Conservation (phyloP, 805 yeast species). For the Saccharomycopsis sp. region DNA sequence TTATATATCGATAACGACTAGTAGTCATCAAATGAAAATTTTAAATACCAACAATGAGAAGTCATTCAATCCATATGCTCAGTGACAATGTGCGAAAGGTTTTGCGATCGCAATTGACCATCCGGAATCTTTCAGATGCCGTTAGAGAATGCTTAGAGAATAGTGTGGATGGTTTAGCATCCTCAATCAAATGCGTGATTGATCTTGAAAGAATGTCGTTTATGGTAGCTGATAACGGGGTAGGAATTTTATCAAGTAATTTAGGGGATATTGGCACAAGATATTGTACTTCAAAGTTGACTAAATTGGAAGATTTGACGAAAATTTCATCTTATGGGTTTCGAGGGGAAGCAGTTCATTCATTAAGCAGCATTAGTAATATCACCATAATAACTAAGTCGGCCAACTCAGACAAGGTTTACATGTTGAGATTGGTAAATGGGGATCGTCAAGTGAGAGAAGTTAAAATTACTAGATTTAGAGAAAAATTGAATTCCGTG, state of each 20-base stretch:
- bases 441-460: no score
- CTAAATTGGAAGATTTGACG: slow-evolving; percentile 32
- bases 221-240: slow-evolving; percentile 60
- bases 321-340: slow-evolving; percentile 49
- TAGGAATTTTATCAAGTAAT: slow-evolving; percentile 50
- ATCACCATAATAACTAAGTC: slow-evolving; percentile 43
- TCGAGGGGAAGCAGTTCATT: slow-evolving; percentile 63
- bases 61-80: no score
- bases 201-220: slow-evolving; percentile 31
- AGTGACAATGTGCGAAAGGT: no score
- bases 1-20: no score
- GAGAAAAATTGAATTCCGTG: no score
- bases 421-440: no score
- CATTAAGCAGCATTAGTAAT: slow-evolving; percentile 42
- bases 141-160: slow-evolving; percentile 47
- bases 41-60: no score
- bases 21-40: no score
- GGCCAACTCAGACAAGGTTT: slow-evolving; percentile 22
- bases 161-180: slow-evolving; percentile 48
- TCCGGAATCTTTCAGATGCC: slow-evolving; percentile 35
- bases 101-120: slow-evolving; percentile 30
- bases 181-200: slow-evolving; percentile 30
- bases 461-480: no score
- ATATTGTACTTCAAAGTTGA: slow-evolving; percentile 51
- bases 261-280: slow-evolving; percentile 39